These are phyloP conservation scores for Platanthera zijinensis DNA, from an alignment of 106 monocot genomes.

Conservation along the genomic window DNA sequence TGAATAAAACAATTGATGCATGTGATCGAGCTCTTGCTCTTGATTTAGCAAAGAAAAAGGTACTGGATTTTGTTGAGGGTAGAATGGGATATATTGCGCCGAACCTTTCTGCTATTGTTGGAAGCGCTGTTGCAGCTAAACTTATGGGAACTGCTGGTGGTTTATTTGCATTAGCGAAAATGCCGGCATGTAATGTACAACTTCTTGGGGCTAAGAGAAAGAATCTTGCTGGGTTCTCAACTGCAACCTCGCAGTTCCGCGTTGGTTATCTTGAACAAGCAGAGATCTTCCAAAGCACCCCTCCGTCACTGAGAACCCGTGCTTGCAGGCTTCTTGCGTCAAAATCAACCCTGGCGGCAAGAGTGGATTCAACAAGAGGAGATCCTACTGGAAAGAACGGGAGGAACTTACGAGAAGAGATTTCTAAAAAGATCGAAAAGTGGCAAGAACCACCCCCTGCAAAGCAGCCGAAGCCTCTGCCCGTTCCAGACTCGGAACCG, in stretches of 20 bases:
- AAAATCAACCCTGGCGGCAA: constrained; percentile 87
- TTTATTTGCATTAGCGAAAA: constrained; percentile 78
- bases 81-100: constrained; percentile 96
- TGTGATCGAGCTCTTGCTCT: constrained; percentile 85
- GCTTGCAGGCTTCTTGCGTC: constrained; percentile 76
- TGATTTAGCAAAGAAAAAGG: constrained; percentile 84
- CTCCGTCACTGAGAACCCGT: constrained; percentile 61
- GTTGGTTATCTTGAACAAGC: constrained; percentile 91
- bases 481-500: constrained; percentile 91
- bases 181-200: constrained; percentile 98
- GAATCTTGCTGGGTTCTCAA: constrained; percentile 92
- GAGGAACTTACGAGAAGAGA: constrained; percentile 63
- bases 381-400: constrained; percentile 85
- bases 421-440: constrained; percentile 89
- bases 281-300: constrained; percentile 81
- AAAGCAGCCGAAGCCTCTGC: constrained; percentile 93
- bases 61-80: constrained; percentile 93
- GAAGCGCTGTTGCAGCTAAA: constrained; percentile 88
- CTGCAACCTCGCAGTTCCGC: constrained; percentile 75
- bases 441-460: constrained; percentile 99
- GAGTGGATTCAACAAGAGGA: constrained; percentile 80
- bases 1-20: constrained; percentile 81
- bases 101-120: constrained; percentile 91
- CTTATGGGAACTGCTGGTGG: constrained; percentile 99
- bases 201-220: constrained; percentile 87